These are phyloP conservation scores for Adansonia rubrostipa DNA, from an alignment of 441 rosid genomes.

Conservation along the genomic window DNA sequence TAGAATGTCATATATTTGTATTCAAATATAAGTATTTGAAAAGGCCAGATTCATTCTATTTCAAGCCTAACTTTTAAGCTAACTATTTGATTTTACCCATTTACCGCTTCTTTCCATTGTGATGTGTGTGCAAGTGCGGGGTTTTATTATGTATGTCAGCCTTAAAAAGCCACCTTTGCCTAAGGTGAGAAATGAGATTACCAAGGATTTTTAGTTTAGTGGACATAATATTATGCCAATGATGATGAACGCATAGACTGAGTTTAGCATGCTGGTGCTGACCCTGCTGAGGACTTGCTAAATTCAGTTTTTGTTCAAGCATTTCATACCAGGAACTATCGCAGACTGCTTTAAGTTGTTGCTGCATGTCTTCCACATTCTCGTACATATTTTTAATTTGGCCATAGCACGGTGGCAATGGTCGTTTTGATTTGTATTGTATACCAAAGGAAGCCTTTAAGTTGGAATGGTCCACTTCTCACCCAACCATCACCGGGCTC, in stretches of 20 bases:
- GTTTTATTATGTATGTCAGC: neutral
- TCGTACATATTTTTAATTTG: neutral
- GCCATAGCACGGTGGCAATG: neutral
- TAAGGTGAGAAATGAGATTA: neutral
- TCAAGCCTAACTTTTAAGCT: neutral
- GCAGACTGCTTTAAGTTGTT: neutral
- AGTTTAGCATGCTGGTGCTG: neutral
- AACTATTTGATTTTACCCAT: neutral
- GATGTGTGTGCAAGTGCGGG: neutral
- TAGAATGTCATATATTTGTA: neutral
- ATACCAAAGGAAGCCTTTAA: neutral
- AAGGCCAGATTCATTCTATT: slow-evolving; percentile 3
- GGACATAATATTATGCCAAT: neutral
- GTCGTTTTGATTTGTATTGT: neutral
- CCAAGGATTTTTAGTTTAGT: neutral
- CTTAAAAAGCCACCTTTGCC: neutral
- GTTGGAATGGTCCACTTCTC: neutral
- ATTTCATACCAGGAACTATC: neutral
- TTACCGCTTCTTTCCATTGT: neutral
- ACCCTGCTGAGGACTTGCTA: neutral
- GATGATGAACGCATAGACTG: neutral
- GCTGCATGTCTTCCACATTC: neutral
- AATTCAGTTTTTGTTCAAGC: neutral
- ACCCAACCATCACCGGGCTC: neutral
- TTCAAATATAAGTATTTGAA: neutral